Base-by-base conservation (phyloP, 1,284 basidiomycete species). In the Sporisorium exsertum region DNA sequence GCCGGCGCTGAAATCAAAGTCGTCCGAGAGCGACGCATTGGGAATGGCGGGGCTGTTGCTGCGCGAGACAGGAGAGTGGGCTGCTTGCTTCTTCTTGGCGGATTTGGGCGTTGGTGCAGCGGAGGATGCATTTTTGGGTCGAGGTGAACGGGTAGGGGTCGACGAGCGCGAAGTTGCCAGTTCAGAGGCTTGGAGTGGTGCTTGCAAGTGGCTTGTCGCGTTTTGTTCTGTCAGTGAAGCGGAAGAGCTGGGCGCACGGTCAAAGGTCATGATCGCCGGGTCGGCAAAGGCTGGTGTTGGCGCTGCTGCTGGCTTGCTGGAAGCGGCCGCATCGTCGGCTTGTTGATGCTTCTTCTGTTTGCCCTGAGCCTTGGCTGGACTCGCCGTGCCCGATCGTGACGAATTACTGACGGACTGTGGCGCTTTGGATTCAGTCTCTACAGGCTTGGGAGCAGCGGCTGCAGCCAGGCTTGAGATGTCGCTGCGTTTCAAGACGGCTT, bases 1-100 rank as follows among this genome's bases (percentile, higher is more conserved):
- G 20, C 72, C 72, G 18, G 72, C 72, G 27, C 53, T 67, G 22
- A 75, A 75, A 51, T 75, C 72, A 33, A 75, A 75, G 10, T 75
- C 72, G 5, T 75, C 72, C 10, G 64, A 32, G 29, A 68, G 65
- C 16, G 71, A 43, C 20, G 64, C 53, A 40, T 68, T 63, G 37
- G 62, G n/a, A 43, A 74, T 53, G 3, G 66, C 66, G 3, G 72
- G 72, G 37, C 72, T 75, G 40, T 27, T 50, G 16, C 58, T 58
- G 20, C 64, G 63, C 33, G 66, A 63, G 18, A 33, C 43, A 10
- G 59, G 27, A 2, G 51, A 33, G 5, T 42, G 42, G 2, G 27
- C n/a, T 0, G 46, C 16, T 52, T 53, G 63, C 53, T 67, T 71
- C 60, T 71, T 75, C 27, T 71, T 75, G 9, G 67, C 43, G 5